These are phyloP conservation scores for Penicillium coffeae DNA, from an alignment of 495 filamentous ascomycete genomes.

Conservation along the genomic window DNA sequence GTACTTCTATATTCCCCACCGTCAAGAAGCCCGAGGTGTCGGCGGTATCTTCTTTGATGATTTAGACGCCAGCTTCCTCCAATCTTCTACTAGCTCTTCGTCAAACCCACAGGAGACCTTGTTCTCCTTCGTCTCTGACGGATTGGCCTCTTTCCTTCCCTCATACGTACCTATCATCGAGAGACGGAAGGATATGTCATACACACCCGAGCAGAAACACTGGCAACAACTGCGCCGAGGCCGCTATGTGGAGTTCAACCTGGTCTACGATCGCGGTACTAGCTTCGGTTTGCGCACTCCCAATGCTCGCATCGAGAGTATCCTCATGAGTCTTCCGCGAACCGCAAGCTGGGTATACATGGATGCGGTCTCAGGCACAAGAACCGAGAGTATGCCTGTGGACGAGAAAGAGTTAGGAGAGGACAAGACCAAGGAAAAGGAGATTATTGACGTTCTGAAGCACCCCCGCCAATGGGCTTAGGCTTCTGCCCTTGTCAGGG, in stretches of 20 bases:
- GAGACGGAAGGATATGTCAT: constrained; percentile 86
- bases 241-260: constrained; percentile 96
- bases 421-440: constrained; percentile 51
- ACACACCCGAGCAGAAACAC: constrained; percentile 75
- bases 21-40: constrained; percentile 80
- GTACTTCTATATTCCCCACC: constrained; percentile 93
- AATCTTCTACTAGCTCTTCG: constrained; percentile 41
- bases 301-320: constrained; percentile 88
- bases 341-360: constrained; percentile 96
- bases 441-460: constrained; percentile 78
- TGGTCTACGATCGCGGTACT: constrained; percentile 95
- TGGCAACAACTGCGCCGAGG: constrained; percentile 96
- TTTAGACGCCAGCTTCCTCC: constrained; percentile 64
- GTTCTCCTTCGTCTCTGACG: constrained; percentile 86
- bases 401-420: constrained; percentile 40
- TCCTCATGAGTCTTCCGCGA: constrained; percentile 92
- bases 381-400: constrained; percentile 29
- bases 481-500: constrained; percentile 4
- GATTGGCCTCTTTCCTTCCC: constrained; percentile 81
- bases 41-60: constrained; percentile 99
- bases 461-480: constrained; percentile 90
- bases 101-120: constrained; percentile 86
- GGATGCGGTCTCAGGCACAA: constrained; percentile 57
- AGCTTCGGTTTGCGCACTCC: constrained; percentile 93
- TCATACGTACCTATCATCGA: constrained; percentile 88